phyloP scores from a whole-genome alignment of 495 filamentous ascomycete genomes.

The Lophiotrema nucula region DNA sequence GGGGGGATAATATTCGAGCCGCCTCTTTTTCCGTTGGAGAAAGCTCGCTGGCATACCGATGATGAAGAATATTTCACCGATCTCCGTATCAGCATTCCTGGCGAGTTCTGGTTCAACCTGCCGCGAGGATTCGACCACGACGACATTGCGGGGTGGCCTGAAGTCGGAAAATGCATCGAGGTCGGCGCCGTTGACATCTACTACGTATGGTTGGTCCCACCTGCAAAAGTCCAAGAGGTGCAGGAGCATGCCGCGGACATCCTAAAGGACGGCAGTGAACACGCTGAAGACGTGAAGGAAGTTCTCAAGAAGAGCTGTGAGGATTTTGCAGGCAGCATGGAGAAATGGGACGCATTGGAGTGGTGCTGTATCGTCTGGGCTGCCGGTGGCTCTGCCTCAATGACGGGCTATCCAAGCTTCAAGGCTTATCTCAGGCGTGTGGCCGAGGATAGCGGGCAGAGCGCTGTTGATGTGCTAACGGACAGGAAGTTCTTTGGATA shows the following conservation, averaged over 20 bases:
- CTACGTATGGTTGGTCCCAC: background rate
- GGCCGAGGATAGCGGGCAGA: background rate
- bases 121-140: background rate
- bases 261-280: background rate
- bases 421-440: background rate
- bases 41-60: background rate
- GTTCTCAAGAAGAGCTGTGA: background rate
- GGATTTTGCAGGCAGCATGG: background rate
- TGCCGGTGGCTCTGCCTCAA: background rate
- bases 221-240: background rate
- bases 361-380: background rate
- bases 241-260: background rate
- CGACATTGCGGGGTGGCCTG: background rate
- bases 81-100: background rate
- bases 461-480: background rate
- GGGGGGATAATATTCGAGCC: background rate
- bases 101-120: background rate
- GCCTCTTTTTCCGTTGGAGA: background rate
- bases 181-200: background rate
- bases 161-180: background rate
- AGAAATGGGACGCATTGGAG: background rate
- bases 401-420: background rate
- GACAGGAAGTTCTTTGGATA: background rate
- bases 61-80: constrained; percentile 4
- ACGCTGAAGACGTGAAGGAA: background rate